Base-by-base conservation (phyloP, 1,284 basidiomycete genomes). In the Phylloporus sp. region DNA sequence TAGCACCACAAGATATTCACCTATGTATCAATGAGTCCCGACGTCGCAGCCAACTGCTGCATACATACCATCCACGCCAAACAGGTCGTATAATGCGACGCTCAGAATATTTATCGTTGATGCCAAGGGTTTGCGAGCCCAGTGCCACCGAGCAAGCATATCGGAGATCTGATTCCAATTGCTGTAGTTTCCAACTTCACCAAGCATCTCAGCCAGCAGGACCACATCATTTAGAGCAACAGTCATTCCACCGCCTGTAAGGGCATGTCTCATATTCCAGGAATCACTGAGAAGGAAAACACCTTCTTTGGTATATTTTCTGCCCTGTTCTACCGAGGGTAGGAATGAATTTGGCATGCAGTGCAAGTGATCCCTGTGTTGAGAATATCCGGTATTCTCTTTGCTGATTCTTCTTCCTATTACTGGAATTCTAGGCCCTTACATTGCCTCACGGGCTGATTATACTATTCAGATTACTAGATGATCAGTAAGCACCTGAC, bases 211-310 rank as follows among this genome's bases (percentile, higher is more conserved):
- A 0, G 88, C 84, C 13, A 98, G 82, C 26, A 93, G 73, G 22
- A 95, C 89, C 20, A 92, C 91, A 69, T 98, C 96, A 73, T 90
- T 85, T 61, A 98, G 82, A 3, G 94, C 95, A 50, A 97, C 95
- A 2, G 94, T 96, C 96, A 98, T 98, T 10, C 96, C 96, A 26
- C 95, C 97, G 15, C 98, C 98, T 0, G 97, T 99, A 17, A 99
- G 84, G 0, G 98, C 96, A 78, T 99, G 98, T 2, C 98, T 92
- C 96, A 99, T 99, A 77, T 99, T 99, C 92, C 96, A 97, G 2
- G 97, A 91, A 76, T 99, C 98, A 7, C 98, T 98, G 47, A 98
- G 83, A 62, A 99, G 86, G 66, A 99, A 83, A 12, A 90, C 90
- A 26, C 96, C 96, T 60, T 88, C 82, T 65, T 89, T 91, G 15